Base-by-base conservation (phyloP, 345 rosid species). In the Durio zibethinus region DNA sequence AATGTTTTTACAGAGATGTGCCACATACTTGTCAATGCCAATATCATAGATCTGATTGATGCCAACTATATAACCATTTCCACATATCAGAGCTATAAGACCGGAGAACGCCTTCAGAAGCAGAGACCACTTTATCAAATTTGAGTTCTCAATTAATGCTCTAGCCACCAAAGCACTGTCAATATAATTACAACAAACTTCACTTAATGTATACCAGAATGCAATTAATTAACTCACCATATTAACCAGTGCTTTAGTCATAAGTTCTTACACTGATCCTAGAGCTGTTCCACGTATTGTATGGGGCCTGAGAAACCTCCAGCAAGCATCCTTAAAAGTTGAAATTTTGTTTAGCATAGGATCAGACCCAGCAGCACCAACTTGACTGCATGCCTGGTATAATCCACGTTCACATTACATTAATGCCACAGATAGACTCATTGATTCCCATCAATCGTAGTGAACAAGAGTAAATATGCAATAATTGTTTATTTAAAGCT, bases 271-370 rank as follows among this genome's bases (percentile, higher is more conserved):
- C 97, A 78, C 76, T 62, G 98, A 93, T 38, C 97, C 99, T 78
- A 95, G 80, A 77, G 91, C 87, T 23, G 99, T 95, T 85, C 99
- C 99, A 1, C 98, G 92, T 70, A 95, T 95, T 0, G 99, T 95
- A 77, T 95, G 99, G 5, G 99, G 99, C 85, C 99, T 90, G 50
- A 95, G 86, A 86, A 95, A 95, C 88, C 99, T 90, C 98, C 99
- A 95, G 85, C 91, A 93, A 10, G 98, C 98, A 80, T 93, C 89
- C 82, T 82, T 90, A 82, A 95, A 93, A 72, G 77, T 82, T n/a
- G 90, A 83, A 76, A 89, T 35, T 84, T 82, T 89, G 80, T 82
- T 88, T 29, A 82, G 76, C 71, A 91, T 35, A 8, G 97, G 91
- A 82, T 94, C 97, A 78, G 98, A 86, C 40, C 89, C 98, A 78